These are phyloP conservation scores for Talaromyces amestolkiae DNA, from an alignment of 2,329 filamentous ascomycete species.

Conservation along the genomic window DNA sequence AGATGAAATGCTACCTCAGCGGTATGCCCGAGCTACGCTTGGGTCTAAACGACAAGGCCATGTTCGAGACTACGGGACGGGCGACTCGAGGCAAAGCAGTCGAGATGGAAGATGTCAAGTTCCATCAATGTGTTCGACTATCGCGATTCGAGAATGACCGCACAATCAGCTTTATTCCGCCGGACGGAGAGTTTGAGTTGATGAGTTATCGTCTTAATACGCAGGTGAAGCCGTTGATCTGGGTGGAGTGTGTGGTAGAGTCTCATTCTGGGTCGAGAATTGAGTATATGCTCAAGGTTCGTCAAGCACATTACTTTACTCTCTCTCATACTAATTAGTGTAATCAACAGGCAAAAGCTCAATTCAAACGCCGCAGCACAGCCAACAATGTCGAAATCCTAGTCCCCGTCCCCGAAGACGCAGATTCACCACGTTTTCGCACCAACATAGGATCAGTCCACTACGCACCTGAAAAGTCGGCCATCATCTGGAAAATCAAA, in stretches of 20 bases:
- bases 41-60: slow-evolving; percentile 97
- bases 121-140: slow-evolving; percentile 95
- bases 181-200: slow-evolving; percentile 96
- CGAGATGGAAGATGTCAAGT: slow-evolving; percentile 99
- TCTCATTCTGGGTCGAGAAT: slow-evolving; percentile 92
- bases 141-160: slow-evolving; percentile 97
- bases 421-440: slow-evolving; percentile 90
- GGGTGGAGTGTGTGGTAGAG: slow-evolving; percentile 97
- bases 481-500: slow-evolving; percentile 99
- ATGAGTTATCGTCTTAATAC: slow-evolving; percentile 99
- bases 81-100: slow-evolving; percentile 94
- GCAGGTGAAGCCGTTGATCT: slow-evolving; percentile 96
- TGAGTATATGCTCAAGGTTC: slow-evolving; percentile 94
- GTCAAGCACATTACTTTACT: slow-evolving; percentile 12
- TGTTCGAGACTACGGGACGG: slow-evolving; percentile 97
- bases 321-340: not conserved
- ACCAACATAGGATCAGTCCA: slow-evolving; percentile 97
- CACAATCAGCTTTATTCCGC: slow-evolving; percentile 97
- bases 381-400: slow-evolving; percentile 99
- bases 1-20: slow-evolving; percentile 99
- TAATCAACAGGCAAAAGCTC: slow-evolving; percentile 68
- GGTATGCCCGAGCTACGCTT: slow-evolving; percentile 96
- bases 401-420: slow-evolving; percentile 94
- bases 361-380: slow-evolving; percentile 96
- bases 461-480: slow-evolving; percentile 94